Evolutionary conservation across 805 yeast genomes (phyloP), one percentile per base, ranked within the genome.

Genomic region (Myxozyma sirexii): DNA sequence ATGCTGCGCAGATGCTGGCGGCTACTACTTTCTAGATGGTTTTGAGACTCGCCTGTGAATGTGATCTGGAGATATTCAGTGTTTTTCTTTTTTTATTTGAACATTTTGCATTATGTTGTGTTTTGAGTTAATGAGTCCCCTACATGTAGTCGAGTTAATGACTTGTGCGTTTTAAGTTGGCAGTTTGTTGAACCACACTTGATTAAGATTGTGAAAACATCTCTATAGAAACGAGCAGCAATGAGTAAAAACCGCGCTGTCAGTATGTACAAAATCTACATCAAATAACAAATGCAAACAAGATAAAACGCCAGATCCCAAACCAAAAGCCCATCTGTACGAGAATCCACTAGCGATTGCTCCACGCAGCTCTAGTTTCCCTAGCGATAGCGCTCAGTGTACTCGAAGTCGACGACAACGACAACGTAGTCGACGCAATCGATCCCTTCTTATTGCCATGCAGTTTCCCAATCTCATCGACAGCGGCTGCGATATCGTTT

Each of bases 1-100:
- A 84, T 68, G 98, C 97, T 0, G 97, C 97, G 0, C 78, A 83
- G 37, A 68, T 93, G 42, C 77, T 92, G 27, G 96, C 97, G 1
- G 85, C 84, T 3, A 84, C 93, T 1, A 84, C 89, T 3, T 88
- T 88, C 67, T 84, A 72, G 67, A 13, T 15, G 55, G 45, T 15
- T 53, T 52, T 26, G 42, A 26, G 37, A 21, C 15, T 8, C 13
- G 31, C 29, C 35, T 13, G 15, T 15, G 33, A 17, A 3, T 38
- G n/a, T 38, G 42, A n/a, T n/a, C n/a, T n/a, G n/a, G n/a, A n/a
- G n/a, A n/a, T n/a, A n/a, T n/a, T n/a, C n/a, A n/a, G n/a, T n/a
- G n/a, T n/a, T n/a, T n/a, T n/a, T n/a, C n/a, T n/a, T n/a, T n/a
- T n/a, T n/a, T n/a, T n/a, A n/a, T n/a, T n/a, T n/a, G n/a, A n/a